Conservation (phyloP, 179 eudicot species). For the Silene coronaria region DNA sequence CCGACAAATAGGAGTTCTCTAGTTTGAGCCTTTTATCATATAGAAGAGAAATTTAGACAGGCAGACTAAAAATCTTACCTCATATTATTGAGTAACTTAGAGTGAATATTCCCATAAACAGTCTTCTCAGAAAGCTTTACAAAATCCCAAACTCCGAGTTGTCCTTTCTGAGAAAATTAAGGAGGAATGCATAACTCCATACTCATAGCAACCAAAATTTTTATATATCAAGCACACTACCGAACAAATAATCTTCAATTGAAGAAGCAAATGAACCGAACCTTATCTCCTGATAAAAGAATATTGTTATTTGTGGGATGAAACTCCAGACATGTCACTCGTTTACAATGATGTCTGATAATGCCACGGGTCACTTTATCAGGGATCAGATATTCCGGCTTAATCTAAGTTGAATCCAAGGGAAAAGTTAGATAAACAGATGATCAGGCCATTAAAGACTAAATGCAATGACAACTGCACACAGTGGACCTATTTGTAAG, state of each 20-base stretch:
- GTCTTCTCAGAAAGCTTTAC: constrained; percentile 71
- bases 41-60: not conserved
- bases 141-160: constrained; percentile 97
- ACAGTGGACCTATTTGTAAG: not conserved
- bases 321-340: constrained; percentile 90
- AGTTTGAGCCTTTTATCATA: not conserved
- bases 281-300: constrained; percentile 95
- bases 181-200: not conserved
- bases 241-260: not conserved
- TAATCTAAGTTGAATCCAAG: constrained; percentile 41
- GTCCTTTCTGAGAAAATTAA: constrained; percentile 66
- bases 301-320: constrained; percentile 78
- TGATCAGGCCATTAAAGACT: not conserved
- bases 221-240: not conserved
- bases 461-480: not conserved
- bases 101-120: constrained; percentile 70
- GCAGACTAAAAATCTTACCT: constrained; percentile 38
- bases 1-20: not conserved
- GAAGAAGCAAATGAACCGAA: constrained; percentile 23
- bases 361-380: constrained; percentile 77
- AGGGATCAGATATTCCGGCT: constrained; percentile 67
- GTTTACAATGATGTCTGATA: constrained; percentile 78
- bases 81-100: constrained; percentile 79
- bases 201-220: not conserved
- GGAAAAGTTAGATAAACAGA: not conserved